Base-by-base conservation (phyloP, 2,329 filamentous ascomycete species). In the Aspergillus ibericus region DNA sequence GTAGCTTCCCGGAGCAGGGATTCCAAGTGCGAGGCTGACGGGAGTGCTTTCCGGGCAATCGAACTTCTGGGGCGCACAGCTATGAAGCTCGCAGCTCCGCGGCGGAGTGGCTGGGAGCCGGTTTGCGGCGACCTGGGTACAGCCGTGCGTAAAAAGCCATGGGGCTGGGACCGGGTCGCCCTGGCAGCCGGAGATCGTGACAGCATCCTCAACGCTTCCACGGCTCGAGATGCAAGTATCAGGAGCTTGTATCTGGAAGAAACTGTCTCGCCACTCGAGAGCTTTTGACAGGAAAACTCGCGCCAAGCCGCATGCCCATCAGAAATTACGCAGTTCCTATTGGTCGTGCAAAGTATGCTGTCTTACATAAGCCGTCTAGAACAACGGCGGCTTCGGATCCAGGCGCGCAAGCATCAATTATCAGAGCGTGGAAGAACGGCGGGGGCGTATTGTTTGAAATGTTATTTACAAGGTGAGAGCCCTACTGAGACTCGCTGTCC, bases 191-290 rank as follows among this genome's bases (percentile, higher is more conserved):
- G 68, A 60, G 66, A 66, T 62, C 67, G 66, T 55, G 74, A 70
- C 49, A 77, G 60, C 76, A 78, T 78, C 46, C 36, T 73, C 51
- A 57, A 27, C 56, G 53, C 59, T 57, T 63, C 64, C 61, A 56
- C 48, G 40, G 49, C 34, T 47, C 27, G 48, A 13, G 29, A 63
- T 60, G 46, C 22, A 48, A 60, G 13, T 51, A 48, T 56, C 51
- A 53, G 32, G 50, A 48, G 52, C 50, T 34, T 55, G 40, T 38
- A 20, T 40, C 46, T 55, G 48, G 56, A 58, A 42, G 55, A 53
- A 60, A 61, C 53, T 55, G 27, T 59, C 57, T 40, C 55, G 67
- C 65, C 60, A 63, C 61, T 49, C 15, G 53, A 58, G 56, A 57
- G 60, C 62, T 64, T 57, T 61, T 54, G 58, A 53, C 54, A 56